A percentile compares a stretch with the other conserved stretches of the same genome.
Conservation (phyloP, 2,329 filamentous ascomycete species). For the Blumeria hordei region DNA sequence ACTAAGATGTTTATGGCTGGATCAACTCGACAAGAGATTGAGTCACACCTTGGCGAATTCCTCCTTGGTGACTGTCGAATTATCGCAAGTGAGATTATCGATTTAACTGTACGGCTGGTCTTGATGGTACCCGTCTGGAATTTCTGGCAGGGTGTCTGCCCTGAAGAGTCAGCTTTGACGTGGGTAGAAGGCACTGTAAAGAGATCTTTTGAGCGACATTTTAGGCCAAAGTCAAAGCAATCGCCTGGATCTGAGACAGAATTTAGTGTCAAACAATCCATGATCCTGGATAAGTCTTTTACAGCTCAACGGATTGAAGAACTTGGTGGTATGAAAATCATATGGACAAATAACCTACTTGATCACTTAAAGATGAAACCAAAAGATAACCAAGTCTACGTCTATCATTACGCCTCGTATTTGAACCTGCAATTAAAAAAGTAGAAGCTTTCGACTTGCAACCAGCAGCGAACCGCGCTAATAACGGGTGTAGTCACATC, state of each 20-base stretch:
- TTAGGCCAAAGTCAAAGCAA: background rate
- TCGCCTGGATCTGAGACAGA: background rate
- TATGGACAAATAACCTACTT: slow-evolving; percentile 4
- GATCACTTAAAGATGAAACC: slow-evolving; percentile 3
- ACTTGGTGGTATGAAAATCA: slow-evolving; percentile 1
- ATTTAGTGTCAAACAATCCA: background rate
- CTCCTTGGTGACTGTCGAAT: slow-evolving; percentile 1
- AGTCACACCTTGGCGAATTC: background rate
- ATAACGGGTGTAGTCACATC: background rate
- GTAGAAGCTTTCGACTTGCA: background rate
- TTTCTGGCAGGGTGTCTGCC: slow-evolving; percentile 3
- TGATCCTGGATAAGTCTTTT: slow-evolving; percentile 2
- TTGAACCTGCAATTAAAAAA: slow-evolving; percentile 1
- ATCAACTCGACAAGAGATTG: slow-evolving; percentile 2
- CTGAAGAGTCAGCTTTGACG: slow-evolving; percentile 2
- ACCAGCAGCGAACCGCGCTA: background rate
- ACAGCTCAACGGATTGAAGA: slow-evolving; percentile 1
- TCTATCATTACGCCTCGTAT: slow-evolving; percentile 4
- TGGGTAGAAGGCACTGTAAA: slow-evolving; percentile 3
- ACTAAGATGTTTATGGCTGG: slow-evolving; percentile 2
- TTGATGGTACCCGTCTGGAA: slow-evolving; percentile 4
- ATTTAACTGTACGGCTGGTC: slow-evolving; percentile 2
- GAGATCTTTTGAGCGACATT: slow-evolving; percentile 3
- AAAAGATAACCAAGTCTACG: background rate
- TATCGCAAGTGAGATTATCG: slow-evolving; percentile 3